Evolutionary conservation across 495 filamentous ascomycete species (phyloP), one percentile per base, ranked within the genome.

Genomic region (Pseudoneurospora amorphoporcata): DNA sequence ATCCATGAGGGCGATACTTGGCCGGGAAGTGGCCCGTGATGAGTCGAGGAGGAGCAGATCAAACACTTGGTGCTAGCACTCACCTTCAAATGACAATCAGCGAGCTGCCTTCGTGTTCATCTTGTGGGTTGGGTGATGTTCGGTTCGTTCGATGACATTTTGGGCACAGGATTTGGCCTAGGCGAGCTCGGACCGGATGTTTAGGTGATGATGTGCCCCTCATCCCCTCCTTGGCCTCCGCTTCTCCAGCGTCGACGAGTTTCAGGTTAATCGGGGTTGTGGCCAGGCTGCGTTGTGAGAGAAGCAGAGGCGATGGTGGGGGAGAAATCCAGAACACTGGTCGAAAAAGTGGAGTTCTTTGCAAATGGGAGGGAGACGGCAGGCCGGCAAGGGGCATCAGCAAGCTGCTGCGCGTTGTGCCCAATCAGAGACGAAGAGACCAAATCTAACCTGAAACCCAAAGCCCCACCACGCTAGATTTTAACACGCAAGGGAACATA

Each of bases 171-270:
- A 61, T 29, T 61, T 32, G n/a, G n/a, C 32, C 37, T 70, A 70
- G 69, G 39, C 39, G 69, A 43, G 40, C 37, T 39, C 39, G 70
- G 29, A 58, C 39, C 43, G 70, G 23, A 35, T n/a, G 70, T 68
- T 68, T 23, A 37, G 43, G 70, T 45, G 29, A 58, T 68, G 76
- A 75, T 77, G 69, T 58, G 16, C 45, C 39, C 65, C 69, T 68
- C 42, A 58, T 72, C 76, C 73, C 72, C 77, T 73, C 70, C 71
- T 74, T 76, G 70, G 53, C 53, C 29, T 3, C 29, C 53, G 23
- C 2, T 35, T 65, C 32, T 65, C 53, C 70, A 78, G 76, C 73
- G 76, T 73, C 76, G 79, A 79, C 79, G 76, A 78, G 79, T 81
- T 81, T 81, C 79, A 81, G 75, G 73, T 75, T 75, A 74, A 35